Percentiles rank a stretch among this genome's conserved stretches.
Evolutionary conservation across 2,329 filamentous ascomycete genomes (phyloP).

Genomic region (Penicillium sp.): DNA sequence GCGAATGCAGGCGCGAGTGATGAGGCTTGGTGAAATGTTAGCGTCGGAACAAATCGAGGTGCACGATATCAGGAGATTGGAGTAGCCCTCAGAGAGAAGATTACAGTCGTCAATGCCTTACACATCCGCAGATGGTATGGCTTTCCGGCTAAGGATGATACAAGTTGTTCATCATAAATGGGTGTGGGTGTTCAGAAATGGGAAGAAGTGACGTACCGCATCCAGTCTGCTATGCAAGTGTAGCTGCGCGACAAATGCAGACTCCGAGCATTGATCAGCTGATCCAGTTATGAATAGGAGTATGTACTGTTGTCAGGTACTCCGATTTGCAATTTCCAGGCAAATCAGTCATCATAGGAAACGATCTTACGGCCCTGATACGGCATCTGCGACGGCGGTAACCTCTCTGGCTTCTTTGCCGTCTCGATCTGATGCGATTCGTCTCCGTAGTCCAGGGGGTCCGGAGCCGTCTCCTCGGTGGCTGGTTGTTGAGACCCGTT

Average conservation of each 20-base stretch:
- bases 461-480: slow-evolving; percentile 22
- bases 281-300: not conserved
- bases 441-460: slow-evolving; percentile 49
- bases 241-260: too few relatives aligned
- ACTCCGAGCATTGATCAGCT: not conserved
- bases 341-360: slow-evolving; percentile 37
- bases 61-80: not conserved
- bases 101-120: slow-evolving; percentile 44
- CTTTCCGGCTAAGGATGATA: slow-evolving; percentile 89
- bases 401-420: not conserved
- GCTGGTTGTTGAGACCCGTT: not conserved
- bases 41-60: not conserved
- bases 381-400: slow-evolving; percentile 3
- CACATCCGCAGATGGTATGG: slow-evolving; percentile 42
- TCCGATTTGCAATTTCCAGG: not conserved
- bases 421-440: not conserved
- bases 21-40: not conserved
- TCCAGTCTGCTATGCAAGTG: not conserved
- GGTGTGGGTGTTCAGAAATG: slow-evolving; percentile 2
- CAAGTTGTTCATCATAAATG: slow-evolving; percentile 78
- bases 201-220: slow-evolving; percentile 13
- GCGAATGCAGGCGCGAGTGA: not conserved
- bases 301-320: too few relatives aligned
- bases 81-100: slow-evolving; percentile 44
- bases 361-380: slow-evolving; percentile 34